phyloP scores from a whole-genome alignment of 805 yeast species.

The Metschnikowia lochheadii region DNA sequence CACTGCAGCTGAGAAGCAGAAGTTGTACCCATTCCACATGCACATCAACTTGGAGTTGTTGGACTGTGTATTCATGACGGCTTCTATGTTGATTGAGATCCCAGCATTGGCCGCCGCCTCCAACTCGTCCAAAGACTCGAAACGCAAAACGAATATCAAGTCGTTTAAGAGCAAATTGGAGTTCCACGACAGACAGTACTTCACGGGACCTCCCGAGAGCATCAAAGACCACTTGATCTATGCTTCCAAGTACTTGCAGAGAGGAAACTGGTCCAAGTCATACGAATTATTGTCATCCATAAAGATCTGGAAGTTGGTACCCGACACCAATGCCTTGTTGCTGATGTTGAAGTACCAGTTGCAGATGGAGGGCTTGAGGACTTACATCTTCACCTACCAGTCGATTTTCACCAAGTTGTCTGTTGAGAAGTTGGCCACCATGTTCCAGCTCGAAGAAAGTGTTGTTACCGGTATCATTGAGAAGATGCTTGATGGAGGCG shows the following conservation, averaged over 20 bases:
- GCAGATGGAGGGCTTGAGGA: constrained; percentile 86
- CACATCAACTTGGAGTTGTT: constrained; percentile 94
- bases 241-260: constrained; percentile 83
- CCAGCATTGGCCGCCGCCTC: constrained; percentile 73
- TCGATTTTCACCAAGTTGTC: constrained; percentile 72
- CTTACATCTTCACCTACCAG: constrained; percentile 86
- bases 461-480: constrained; percentile 61
- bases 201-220: constrained; percentile 97
- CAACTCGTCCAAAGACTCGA: constrained; percentile 55
- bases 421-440: constrained; percentile 54
- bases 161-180: constrained; percentile 90
- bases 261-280: constrained; percentile 85
- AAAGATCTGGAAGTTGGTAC: constrained; percentile 81
- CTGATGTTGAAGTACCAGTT: constrained; percentile 72
- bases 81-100: constrained; percentile 84
- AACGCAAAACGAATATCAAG: constrained; percentile 56
- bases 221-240: constrained; percentile 89
- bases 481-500: constrained; percentile 74
- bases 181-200: constrained; percentile 88
- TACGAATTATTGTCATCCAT: constrained; percentile 67
- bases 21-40: constrained; percentile 95
- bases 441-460: constrained; percentile 59
- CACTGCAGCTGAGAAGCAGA: constrained; percentile 62
- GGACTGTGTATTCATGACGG: constrained; percentile 89
- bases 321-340: constrained; percentile 63